Conservation (phyloP, 352 stramenopile genomes). For the Phytophthora tubulina region DNA sequence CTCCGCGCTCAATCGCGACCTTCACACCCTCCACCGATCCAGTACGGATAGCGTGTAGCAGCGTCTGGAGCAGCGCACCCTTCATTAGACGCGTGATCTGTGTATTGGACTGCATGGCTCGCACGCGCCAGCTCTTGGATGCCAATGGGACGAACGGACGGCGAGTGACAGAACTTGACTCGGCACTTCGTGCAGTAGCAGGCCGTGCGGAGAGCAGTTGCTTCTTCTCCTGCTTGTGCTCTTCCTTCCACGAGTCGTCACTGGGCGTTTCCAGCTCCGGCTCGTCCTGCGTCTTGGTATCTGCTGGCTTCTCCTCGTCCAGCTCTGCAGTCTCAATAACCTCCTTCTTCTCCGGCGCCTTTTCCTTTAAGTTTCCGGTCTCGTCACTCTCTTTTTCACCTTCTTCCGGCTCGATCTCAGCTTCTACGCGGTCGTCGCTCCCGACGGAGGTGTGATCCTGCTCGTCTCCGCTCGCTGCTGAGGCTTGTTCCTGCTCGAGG, state of each 20-base stretch:
- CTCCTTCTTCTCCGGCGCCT: slow-evolving; percentile 7
- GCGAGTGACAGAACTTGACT: slow-evolving; percentile 28
- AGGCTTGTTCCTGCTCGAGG: slow-evolving; percentile 19
- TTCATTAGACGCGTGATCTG: slow-evolving; percentile 83
- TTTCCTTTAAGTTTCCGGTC: slow-evolving; percentile 31
- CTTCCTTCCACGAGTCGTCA: slow-evolving; percentile 34
- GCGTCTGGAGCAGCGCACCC: slow-evolving; percentile 83
- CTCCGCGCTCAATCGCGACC: slow-evolving; percentile 86
- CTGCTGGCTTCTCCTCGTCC: slow-evolving; percentile 29
- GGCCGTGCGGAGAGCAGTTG: slow-evolving; percentile 9
- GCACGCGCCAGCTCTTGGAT: slow-evolving; percentile 57
- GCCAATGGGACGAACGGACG: slow-evolving; percentile 61
- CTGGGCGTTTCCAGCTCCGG: slow-evolving; percentile 35
- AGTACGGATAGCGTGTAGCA: slow-evolving; percentile 82
- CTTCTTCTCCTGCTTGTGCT: slow-evolving; percentile 23
- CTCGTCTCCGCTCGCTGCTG: slow-evolving; percentile 25
- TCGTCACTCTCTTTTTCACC: slow-evolving; percentile 35
- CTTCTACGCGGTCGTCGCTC: slow-evolving; percentile 20
- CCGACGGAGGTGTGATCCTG: slow-evolving; percentile 2
- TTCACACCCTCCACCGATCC: slow-evolving; percentile 86
- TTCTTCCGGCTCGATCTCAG: slow-evolving; percentile 30
- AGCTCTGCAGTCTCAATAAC: slow-evolving; percentile 4
- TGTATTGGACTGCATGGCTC: slow-evolving; percentile 68
- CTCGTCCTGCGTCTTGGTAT: slow-evolving; percentile 33
- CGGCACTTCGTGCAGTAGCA: slow-evolving; percentile 39